Base-by-base conservation (phyloP, 371 early-diverging fungal species). In the Mortierella sp. region DNA sequence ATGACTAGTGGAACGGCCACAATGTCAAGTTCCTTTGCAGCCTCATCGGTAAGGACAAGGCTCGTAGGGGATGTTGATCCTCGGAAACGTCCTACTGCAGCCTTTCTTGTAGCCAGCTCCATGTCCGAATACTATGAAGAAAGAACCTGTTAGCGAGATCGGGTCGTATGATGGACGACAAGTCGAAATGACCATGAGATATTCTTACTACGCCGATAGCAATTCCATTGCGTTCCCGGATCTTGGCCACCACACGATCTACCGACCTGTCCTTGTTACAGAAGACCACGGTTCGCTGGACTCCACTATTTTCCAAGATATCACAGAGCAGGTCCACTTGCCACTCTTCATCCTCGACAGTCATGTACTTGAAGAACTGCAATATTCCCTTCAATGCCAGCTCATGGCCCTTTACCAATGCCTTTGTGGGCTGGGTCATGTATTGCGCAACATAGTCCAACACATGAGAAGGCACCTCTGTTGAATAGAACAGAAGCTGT, bases 351-450 rank as follows among this genome's bases (percentile, higher is more conserved):
- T 76, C 69, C 19, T 76, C 76, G 14, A 64, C 54, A 2, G 76
- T 69, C 60, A 76, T 47, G 61, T 76, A 76, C 47, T 68, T 68
- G 62, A 64, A 76, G 28, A 69, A 76, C 46, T 76, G 76, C 21
- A 76, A 40, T 27, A 69, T 76, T 2, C 76, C 76, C 51, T 76
- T 76, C 45, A 76, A 50, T 0, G 76, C 68, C 64, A 68, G 8
- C 22, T 76, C 76, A n/a, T 76, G 76, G 1, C 76, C 76, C 25
- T 63, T 68, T 22, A 76, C 76, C 7, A 76, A 58, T 0, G 69
- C 76, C 41, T 76, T 76, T 19, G 76, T 76, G 21, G 76, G 76
- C 14, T 76, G 69, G 0, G 54, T 63, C 61, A 63, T 64, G 43
- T 76, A 76, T 45, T 76, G 76, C 1, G 63, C 60, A 14, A 76